These are phyloP conservation scores for Hypocrella siamensis DNA, from an alignment of 2,329 filamentous ascomycete species.

Conservation along the genomic window DNA sequence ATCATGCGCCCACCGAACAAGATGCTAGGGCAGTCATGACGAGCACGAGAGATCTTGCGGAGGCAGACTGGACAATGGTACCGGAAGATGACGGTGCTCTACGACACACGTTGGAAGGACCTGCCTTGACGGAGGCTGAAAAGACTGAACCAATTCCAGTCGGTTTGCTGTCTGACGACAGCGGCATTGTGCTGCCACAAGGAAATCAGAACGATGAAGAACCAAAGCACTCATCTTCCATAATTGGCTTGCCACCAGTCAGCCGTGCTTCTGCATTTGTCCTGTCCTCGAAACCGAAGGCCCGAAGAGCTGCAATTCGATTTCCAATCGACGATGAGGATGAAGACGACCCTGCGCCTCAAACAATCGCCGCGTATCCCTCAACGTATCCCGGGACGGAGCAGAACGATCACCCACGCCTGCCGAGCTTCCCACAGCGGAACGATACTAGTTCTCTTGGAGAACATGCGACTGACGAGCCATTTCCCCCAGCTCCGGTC, in stretches of 20 bases:
- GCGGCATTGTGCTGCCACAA: conserved; percentile 4
- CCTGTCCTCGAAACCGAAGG: conserved; percentile 16
- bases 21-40: not conserved
- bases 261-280: conserved; percentile 42
- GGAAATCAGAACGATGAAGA: conserved; percentile 7
- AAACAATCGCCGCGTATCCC: no score
- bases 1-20: not conserved
- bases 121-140: not conserved
- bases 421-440: no score
- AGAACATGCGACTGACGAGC: no score
- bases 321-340: conserved; percentile 18
- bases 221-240: conserved; percentile 31
- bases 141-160: not conserved
- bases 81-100: not conserved
- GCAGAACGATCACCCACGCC: no score
- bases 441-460: no score
- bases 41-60: conserved; percentile 1
- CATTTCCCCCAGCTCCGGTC: no score
- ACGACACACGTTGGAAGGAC: not conserved
- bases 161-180: conserved; percentile 2
- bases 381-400: no score
- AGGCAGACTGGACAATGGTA: conserved; percentile 17
- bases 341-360: no score
- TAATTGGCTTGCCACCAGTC: conserved; percentile 42
- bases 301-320: conserved; percentile 15